Evolutionary conservation across 192 early-diverging fungal species (phyloP), one percentile per base, ranked within the genome.

Genomic region (Gigaspora rosea): DNA sequence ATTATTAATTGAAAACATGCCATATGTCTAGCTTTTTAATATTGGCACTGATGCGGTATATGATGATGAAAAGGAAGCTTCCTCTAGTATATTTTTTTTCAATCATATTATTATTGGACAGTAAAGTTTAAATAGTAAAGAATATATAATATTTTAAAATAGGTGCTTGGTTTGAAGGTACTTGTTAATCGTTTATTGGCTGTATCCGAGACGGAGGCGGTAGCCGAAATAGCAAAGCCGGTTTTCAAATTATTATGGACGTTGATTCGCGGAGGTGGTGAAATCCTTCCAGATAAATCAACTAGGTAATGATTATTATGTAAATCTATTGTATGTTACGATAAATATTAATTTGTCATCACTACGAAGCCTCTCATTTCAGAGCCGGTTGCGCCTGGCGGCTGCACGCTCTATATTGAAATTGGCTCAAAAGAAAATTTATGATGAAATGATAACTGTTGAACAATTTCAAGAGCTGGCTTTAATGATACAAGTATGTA

Each of bases 401-500:
- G 94, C 94, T 5, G 86, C 91, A 5, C 80, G 84, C 15, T 82
- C 87, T 9, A 76, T 95, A 63, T 69, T 95, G 32, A 88, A 91
- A 78, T 81, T 95, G 2, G 88, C 91, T 8, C 76, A 76, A 15
- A 69, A 73, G 9, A 68, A 81, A 4, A 78, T 80, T 12, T 91
- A 91, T 74, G 86, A 87, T 20, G 71, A 79, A 36, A 71, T 88
- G 68, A 80, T 95, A 8, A 80, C 86, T 8, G 81, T 87, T 0
- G 36, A 80, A 0, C 88, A 95, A 41, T 82, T 89, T 65, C 79
- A 85, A 70, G 84, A 82, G 18, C 72, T 97, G 46, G 86, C 86
- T n/a, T 80, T 93, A 47, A 82, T 88, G 9, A 80, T 90, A 41
- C 92, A 94, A 73, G 86, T 87, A 76, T 46, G 8, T 15, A 47